Evolutionary conservation across 345 rosid species (phyloP).

Genomic region (rapeseed (Brassica napus)): DNA sequence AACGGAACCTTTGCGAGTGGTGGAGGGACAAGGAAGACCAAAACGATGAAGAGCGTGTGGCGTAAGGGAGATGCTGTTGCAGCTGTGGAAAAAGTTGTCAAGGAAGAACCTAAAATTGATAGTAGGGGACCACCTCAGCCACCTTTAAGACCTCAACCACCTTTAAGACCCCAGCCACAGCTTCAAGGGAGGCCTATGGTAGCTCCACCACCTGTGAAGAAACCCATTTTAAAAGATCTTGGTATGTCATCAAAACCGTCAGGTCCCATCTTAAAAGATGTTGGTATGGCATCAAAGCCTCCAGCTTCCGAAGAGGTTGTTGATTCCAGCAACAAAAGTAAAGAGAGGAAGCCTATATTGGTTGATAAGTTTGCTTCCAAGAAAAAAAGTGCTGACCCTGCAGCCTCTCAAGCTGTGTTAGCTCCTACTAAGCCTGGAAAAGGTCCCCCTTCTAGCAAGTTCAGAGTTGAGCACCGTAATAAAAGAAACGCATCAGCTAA

Average conservation of each 20-base stretch:
- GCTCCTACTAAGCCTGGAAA: constrained; percentile 78
- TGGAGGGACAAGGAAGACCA: constrained; percentile 45
- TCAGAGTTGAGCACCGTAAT: constrained; percentile 62
- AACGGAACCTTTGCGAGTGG: constrained; percentile 39
- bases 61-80: constrained; percentile 81
- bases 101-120: constrained; percentile 54
- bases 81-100: constrained; percentile 58
- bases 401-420: constrained; percentile 63
- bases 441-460: constrained; percentile 74
- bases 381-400: constrained; percentile 71
- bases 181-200: constrained; percentile 73
- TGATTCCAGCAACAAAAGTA: constrained; percentile 48
- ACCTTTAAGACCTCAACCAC: constrained; percentile 60
- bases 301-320: constrained; percentile 45
- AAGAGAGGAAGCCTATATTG: constrained; percentile 83
- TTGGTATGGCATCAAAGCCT: constrained; percentile 61
- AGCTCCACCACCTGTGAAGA: constrained; percentile 55
- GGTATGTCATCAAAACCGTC: constrained; percentile 60
- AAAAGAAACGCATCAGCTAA: constrained; percentile 61
- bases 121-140: constrained; percentile 51
- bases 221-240: constrained; percentile 80
- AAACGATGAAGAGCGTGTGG: constrained; percentile 94
- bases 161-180: constrained; percentile 66
- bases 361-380: constrained; percentile 89
- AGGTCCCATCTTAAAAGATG: constrained; percentile 74